Evolutionary conservation across 2,329 filamentous ascomycete genomes (phyloP), one percentile per base, ranked within the genome.

Genomic region (Corinectria fuckeliana): DNA sequence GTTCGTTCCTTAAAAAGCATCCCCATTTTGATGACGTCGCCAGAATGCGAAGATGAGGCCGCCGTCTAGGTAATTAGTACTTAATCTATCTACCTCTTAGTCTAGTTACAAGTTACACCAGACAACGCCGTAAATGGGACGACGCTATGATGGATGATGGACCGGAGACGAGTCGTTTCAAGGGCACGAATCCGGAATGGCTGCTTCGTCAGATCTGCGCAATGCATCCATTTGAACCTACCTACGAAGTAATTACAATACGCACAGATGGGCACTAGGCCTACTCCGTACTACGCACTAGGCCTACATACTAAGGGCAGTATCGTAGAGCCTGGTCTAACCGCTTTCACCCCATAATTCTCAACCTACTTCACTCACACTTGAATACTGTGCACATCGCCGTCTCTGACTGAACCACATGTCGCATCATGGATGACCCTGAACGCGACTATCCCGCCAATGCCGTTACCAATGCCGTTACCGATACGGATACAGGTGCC

Each of bases 351-450:
- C 42, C 41, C 42, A 28, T 28, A 30, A 45, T 56, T 56, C 39
- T 56, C 36, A 30, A 23, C 28, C 52, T 45, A 49, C 34, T 38
- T 54, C 28, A 9, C 28, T n/a, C n/a, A n/a, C n/a, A n/a, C n/a
- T n/a, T n/a, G n/a, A 42, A 18, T 26, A 13, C n/a, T 9, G 16
- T 36, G 49, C 36, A 48, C 56, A 65, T 67, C 51, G 50, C 54
- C 58, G 64, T 56, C 39, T 67, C 44, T 67, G 49, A 51, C 44
- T 67, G 49, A 51, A 60, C 47, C 49, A 61, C 55, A 58, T 57
- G 63, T 64, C 65, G 56, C 55, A 66, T 51, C 56, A 69, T 69
- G 66, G 64, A 61, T 62, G 56, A 61, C 54, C 47, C 61, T 20
- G 52, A 62, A 14, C 50, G 42, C 45, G 52, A 45, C 42, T 25